Conservation (phyloP, 306 rosid species). For the Rosa persica region DNA sequence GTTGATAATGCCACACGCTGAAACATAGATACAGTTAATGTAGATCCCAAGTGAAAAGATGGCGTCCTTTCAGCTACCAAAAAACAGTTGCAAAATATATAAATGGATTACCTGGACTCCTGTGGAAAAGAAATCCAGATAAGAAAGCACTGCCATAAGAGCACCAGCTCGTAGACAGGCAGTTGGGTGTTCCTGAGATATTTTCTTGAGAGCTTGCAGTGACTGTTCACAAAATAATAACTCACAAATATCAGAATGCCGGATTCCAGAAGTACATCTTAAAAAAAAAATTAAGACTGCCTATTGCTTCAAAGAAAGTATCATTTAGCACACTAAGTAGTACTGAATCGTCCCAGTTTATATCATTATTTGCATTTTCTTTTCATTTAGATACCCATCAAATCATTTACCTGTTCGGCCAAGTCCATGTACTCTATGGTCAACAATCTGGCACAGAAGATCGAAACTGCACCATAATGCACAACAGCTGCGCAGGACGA, state of each 20-base stretch:
- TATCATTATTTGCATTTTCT: not conserved
- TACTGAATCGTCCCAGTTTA: not conserved
- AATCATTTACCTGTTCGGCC: slow-evolving; percentile 82
- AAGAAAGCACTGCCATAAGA: slow-evolving; percentile 99
- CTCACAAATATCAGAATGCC: slow-evolving; percentile 27
- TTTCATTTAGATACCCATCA: slow-evolving; percentile 8
- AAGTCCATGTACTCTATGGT: slow-evolving; percentile 98
- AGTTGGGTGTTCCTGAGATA: slow-evolving; percentile 98
- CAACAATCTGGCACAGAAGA: slow-evolving; percentile 91
- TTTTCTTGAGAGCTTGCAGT: slow-evolving; percentile 96
- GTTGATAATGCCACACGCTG: slow-evolving; percentile 98
- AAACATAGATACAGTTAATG: slow-evolving; percentile 20
- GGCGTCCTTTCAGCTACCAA: not conserved
- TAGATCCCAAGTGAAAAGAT: not conserved
- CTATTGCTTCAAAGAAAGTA: slow-evolving; percentile 11
- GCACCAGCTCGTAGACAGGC: slow-evolving; percentile 99
- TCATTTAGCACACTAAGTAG: not conserved
- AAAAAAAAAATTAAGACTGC: not conserved
- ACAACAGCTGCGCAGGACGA: slow-evolving; percentile 98
- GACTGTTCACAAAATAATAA: slow-evolving; percentile 64
- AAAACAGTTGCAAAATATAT: slow-evolving; percentile 14
- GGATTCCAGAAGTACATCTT: not conserved
- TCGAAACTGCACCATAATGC: slow-evolving; percentile 93
- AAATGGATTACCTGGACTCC: slow-evolving; percentile 82
- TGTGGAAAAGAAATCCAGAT: slow-evolving; percentile 90